These are phyloP conservation scores for Epichloe aotearoae DNA, from an alignment of 2,329 filamentous ascomycete species.

Conservation along the genomic window DNA sequence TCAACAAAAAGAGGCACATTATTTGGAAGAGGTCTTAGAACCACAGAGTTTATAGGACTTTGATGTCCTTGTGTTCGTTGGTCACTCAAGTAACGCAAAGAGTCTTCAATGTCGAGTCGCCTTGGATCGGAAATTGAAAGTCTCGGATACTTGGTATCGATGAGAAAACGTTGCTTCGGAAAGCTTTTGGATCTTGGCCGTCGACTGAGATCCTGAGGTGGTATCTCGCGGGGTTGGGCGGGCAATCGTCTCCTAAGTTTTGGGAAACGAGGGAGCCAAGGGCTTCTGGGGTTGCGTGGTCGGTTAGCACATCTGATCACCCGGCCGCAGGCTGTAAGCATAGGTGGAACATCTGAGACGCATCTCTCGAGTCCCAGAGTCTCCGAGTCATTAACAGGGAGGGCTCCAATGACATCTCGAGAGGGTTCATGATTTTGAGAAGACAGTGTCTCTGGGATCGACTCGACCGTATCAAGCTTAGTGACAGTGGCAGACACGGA, in stretches of 20 bases:
- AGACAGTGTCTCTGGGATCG: neutral
- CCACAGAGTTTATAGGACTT: neutral
- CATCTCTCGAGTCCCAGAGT: neutral
- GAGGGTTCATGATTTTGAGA: neutral
- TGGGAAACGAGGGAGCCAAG: conserved; percentile 4
- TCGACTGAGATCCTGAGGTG: neutral
- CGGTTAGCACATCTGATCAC: conserved; percentile 1
- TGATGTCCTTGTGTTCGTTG: neutral
- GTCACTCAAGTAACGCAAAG: neutral
- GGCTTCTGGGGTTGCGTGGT: conserved; percentile 3
- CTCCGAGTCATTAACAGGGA: neutral
- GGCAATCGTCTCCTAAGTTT: neutral
- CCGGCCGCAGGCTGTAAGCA: neutral
- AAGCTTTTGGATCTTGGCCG: neutral
- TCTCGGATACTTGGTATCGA: conserved; percentile 2
- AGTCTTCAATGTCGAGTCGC: neutral
- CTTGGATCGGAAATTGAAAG: neutral
- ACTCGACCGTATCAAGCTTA: neutral
- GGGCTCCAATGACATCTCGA: neutral
- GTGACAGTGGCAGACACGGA: neutral
- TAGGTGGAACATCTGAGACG: neutral
- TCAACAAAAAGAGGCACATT: conserved; percentile 5
- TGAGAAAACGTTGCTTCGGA: conserved; percentile 1
- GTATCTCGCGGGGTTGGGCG: neutral
- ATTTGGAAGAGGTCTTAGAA: neutral